phyloP scores from a whole-genome alignment of 208 protist genomes.

The Wallacemonas sp. region DNA sequence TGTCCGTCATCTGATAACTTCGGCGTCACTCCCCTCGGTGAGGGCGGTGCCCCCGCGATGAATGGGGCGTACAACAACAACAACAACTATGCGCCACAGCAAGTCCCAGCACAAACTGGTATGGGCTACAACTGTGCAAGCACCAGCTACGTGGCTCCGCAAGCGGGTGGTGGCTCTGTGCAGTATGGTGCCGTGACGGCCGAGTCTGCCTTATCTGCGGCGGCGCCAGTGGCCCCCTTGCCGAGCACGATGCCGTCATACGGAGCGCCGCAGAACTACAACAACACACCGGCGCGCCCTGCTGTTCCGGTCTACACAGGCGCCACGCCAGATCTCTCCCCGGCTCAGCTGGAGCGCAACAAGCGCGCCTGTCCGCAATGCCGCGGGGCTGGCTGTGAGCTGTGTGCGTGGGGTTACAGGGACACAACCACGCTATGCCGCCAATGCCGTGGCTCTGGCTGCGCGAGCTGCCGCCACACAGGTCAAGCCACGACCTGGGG shows the following conservation, averaged over 20 bases:
- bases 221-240: too few relatives aligned
- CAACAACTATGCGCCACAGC: too few relatives aligned
- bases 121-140: too few relatives aligned
- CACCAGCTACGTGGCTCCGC: too few relatives aligned
- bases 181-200: neutral
- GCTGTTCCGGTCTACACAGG: neutral
- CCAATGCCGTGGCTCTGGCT: conserved; percentile 3
- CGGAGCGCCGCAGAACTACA: neutral
- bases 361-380: conserved; percentile 3
- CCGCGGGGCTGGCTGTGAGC: neutral
- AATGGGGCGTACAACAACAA: neutral
- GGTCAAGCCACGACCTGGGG: neutral
- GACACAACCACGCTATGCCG: neutral
- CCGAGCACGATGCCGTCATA: neutral
- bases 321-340: neutral
- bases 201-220: neutral
- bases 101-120: too few relatives aligned
- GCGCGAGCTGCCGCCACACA: neutral
- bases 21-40: neutral
- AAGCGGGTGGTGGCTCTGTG: neutral
- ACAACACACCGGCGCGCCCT: neutral
- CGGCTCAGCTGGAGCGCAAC: conserved; percentile 4
- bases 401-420: neutral
- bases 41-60: neutral
- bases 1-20: neutral